Base-by-base conservation (phyloP, 139 green algal species). In the Coelastrella sp. region DNA sequence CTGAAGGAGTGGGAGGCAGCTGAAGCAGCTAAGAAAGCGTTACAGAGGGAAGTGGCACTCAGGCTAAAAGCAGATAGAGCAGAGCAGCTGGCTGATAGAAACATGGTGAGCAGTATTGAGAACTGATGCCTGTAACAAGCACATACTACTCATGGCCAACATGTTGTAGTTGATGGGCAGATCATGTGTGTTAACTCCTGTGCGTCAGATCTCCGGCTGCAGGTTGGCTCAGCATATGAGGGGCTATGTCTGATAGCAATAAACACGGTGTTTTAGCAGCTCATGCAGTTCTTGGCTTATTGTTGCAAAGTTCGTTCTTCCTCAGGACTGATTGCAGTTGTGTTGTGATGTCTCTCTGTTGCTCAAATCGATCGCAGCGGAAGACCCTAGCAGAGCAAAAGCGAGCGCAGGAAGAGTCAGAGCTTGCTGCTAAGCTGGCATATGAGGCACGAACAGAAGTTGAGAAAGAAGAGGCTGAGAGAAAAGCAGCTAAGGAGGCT, bases 401-500 rank as follows among this genome's bases (percentile, higher is more conserved):
- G 34, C 48, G 50, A 4, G 68, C 80, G 9, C 59, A 63, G 32
- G 80, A 86, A 53, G 80, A 86, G 67, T 6, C 34, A 43, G 48
- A 86, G 80, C 67, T 86, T 66, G 80, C 80, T 19, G 80, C 80
- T 21, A 73, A 53, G 51, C 67, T 86, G 66, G 80, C 80, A 19
- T 57, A 79, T 41, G 80, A 86, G 67, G 80, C 80, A 1, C 9
- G 50, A 2, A 43, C 17, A 5, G 80, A 86, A 43, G 38, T 35
- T 64, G 80, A 79, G 35, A 30, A 23, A 5, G 80, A 86, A 63
- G 80, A 86, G 50, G 80, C 80, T 34, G 50, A 78, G 50, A 35
- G 68, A 2, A 35, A 57, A 43, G 67, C 51, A 45, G 68, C 67
- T 17, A 86, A 86, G 80, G 80, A 71, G 67, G 80, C 80, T 35